phyloP scores from a whole-genome alignment of 306 rosid genomes.

The Corylus heterophylla region DNA sequence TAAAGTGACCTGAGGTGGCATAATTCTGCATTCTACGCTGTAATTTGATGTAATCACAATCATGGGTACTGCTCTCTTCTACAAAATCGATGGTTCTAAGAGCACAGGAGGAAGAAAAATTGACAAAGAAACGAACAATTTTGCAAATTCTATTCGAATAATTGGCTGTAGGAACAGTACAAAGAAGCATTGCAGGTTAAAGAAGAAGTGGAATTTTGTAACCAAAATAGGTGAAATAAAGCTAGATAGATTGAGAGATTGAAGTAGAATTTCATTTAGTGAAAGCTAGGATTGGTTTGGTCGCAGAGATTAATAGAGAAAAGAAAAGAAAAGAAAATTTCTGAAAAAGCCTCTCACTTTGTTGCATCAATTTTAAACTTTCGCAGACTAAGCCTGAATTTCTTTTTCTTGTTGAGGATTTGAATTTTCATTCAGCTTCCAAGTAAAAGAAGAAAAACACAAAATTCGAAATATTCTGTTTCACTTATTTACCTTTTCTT shows the following conservation, averaged over 20 bases:
- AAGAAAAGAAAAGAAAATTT: not conserved
- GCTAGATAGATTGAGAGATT: not conserved
- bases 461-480: not conserved
- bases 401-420: not conserved
- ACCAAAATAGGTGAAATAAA: not conserved
- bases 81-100: slow-evolving; percentile 15
- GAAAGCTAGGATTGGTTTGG: not conserved
- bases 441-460: not conserved
- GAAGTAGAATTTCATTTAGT: not conserved
- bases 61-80: slow-evolving; percentile 16
- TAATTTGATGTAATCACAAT: slow-evolving; percentile 28
- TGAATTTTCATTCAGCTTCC: not conserved
- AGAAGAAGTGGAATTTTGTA: not conserved
- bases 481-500: not conserved
- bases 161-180: slow-evolving; percentile 8
- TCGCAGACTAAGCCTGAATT: not conserved
- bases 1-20: slow-evolving; percentile 38
- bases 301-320: not conserved
- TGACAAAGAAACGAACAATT: slow-evolving; percentile 6
- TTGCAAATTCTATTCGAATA: slow-evolving; percentile 18
- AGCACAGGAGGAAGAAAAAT: slow-evolving; percentile 35
- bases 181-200: slow-evolving; percentile 25
- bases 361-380: not conserved
- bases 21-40: slow-evolving; percentile 30
- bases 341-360: not conserved